Base-by-base conservation (phyloP, 176 grass and related monocot species). In the Themeda triandra region DNA sequence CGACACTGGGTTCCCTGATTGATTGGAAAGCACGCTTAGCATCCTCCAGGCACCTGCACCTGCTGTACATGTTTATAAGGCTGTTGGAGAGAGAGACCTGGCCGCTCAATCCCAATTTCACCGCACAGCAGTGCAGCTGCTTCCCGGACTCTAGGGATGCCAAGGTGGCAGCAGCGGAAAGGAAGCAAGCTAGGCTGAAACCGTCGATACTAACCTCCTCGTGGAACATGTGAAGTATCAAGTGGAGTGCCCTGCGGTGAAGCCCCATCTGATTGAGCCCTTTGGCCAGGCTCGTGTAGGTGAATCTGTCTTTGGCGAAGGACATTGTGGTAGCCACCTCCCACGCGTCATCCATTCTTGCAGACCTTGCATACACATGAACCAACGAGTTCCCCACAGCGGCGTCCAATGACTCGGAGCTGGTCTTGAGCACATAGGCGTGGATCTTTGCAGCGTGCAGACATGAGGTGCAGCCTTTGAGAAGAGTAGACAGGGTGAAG, bases 51-150 rank as follows among this genome's bases (percentile, higher is more conserved):
- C 88, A 70, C 84, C 87, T 88, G 31, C 91, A 94, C 86, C 94
- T 92, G 83, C 92, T 84, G 80, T 98, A 98, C 92, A 98, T 88
- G 72, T 93, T 89, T 46, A 98, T 59, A 40, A 95, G 87, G 76
- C 92, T 88, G 83, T 95, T 95, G 37, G 89, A 98, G 41, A 93
- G 92, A 19, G 91, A 90, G 27, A 93, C 80, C 69, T 80, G 63
- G 46, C 15, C 54, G 46, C 75, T 73, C 71, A 93, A 84, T 41
- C 91, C 92, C 25, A 87, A 81, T 88, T 98, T 98, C 42, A 93
- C 42, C 0, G 92, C 87, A 37, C 84, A 90, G 67, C 92, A 87
- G 59, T 98, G 95, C 51, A 98, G 37, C 76, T 88, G 92, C 65
- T 84, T 87, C 48, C 95, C 95, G 25, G 53, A 45, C 48, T 76